These are phyloP conservation scores for Penicillium glabrum DNA, from an alignment of 2,329 filamentous ascomycete genomes.

Conservation along the genomic window DNA sequence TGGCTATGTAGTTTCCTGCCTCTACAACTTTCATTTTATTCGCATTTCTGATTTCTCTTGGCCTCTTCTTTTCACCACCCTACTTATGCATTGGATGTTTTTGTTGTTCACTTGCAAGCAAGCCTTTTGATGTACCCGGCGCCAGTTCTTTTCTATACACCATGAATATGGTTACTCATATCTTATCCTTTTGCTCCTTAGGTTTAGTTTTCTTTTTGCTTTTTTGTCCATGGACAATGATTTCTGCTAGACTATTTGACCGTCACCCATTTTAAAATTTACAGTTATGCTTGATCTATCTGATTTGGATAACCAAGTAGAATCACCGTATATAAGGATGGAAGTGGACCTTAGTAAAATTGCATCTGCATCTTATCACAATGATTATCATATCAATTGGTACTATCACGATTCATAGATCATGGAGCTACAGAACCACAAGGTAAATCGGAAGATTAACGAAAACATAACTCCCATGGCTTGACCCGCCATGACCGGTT, in stretches of 20 bases:
- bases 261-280: not conserved
- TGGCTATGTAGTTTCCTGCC: conserved; percentile 74
- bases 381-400: not conserved
- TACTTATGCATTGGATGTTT: conserved; percentile 20
- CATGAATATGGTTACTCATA: conserved; percentile 8
- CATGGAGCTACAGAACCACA: not conserved
- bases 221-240: conserved; percentile 1
- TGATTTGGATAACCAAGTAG: not conserved
- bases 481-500: conserved; percentile 19
- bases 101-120: conserved; percentile 15
- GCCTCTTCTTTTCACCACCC: not conserved
- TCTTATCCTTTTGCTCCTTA: not conserved
- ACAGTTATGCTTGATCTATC: not conserved
- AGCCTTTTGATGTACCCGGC: conserved; percentile 13
- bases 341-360: not conserved
- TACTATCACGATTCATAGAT: not conserved
- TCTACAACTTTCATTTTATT: not conserved
- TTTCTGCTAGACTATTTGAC: not conserved
- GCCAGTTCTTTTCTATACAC: conserved; percentile 14
- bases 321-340: not conserved
- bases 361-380: not conserved
- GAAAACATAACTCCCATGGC: conserved; percentile 12
- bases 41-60: not conserved
- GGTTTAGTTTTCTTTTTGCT: not conserved
- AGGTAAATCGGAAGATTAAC: not conserved